These are phyloP conservation scores for Mycena sp. DNA, from an alignment of 1,284 basidiomycete species.

Conservation along the genomic window DNA sequence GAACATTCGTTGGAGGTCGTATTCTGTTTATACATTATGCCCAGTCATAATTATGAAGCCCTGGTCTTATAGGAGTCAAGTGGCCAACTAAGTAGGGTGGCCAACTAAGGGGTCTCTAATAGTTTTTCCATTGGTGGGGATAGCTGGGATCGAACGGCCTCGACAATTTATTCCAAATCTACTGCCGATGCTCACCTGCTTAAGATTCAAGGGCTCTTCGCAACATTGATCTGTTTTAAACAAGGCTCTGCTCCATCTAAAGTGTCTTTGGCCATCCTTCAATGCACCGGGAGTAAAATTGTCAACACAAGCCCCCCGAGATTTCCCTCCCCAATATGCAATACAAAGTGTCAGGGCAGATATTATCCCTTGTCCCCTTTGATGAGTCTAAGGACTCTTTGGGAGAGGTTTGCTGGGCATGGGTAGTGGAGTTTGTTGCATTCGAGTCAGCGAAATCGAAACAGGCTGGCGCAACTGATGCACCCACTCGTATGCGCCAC, in stretches of 20 bases:
- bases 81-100: too few relatives aligned
- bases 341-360: conserved; percentile 4
- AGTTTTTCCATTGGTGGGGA: too few relatives aligned
- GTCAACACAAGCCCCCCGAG: not conserved
- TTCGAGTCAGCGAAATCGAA: conserved; percentile 9
- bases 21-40: too few relatives aligned
- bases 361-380: conserved; percentile 1
- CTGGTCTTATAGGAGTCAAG: too few relatives aligned
- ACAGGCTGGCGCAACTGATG: not conserved
- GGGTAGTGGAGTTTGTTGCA: not conserved
- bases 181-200: conserved; percentile 1
- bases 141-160: too few relatives aligned
- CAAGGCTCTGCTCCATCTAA: too few relatives aligned
- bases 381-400: not conserved
- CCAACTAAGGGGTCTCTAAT: too few relatives aligned
- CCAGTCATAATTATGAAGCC: too few relatives aligned
- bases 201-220: conserved; percentile 9
- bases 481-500: too few relatives aligned
- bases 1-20: not conserved
- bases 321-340: not conserved
- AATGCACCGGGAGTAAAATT: conserved; percentile 11
- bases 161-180: too few relatives aligned
- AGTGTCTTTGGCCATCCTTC: conserved; percentile 6
- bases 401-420: not conserved
- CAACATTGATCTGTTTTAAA: conserved; percentile 1